Evolutionary conservation across 345 rosid species (phyloP), one percentile per base, ranked within the genome.

Genomic region (Euphorbia lathyris): DNA sequence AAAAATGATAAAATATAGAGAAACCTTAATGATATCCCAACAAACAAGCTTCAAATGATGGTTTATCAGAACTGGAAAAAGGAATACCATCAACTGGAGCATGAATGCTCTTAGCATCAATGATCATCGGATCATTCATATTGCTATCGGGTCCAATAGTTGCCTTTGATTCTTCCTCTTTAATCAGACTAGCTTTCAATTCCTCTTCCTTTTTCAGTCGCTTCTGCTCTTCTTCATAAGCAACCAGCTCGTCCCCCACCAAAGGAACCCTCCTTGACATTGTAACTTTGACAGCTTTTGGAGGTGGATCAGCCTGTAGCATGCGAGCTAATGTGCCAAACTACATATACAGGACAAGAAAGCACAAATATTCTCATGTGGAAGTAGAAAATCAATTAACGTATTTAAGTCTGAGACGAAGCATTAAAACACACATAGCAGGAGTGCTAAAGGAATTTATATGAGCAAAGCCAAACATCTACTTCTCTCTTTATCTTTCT

Each of bases 301-400:
- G 99, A 76, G 99, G 97, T 76, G 99, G 97, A 82, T 93, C 86
- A 71, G 97, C 90, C 89, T 95, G 99, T 63, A 95, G 99, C 91
- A 85, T 87, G 67, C 99, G 97, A 74, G 99, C 97, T 82, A 95
- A 74, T 13, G 97, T 86, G 50, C 96, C 97, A 83, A 83, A 95
- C 99, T 95, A 80, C 81, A 83, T 68, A 58, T 13, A 57, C 59
- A 81, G 55, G 9, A 43, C 63, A 42, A 77, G 32, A 66, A 13
- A 74, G 53, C 23, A 29, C 66, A 53, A 48, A 27, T 16, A 42
- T 65, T 55, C n/a, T 59, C 26, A 47, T 5, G 27, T 43, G 68
- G 19, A 58, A 74, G 9, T 16, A n/a, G 51, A 48, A 32, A 52
- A 56, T 9, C 56, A 22, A 36, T 12, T 30, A 30, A 47, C 66